phyloP scores from a whole-genome alignment of 2,329 filamentous ascomycete species.

The Penicillium sp. region DNA sequence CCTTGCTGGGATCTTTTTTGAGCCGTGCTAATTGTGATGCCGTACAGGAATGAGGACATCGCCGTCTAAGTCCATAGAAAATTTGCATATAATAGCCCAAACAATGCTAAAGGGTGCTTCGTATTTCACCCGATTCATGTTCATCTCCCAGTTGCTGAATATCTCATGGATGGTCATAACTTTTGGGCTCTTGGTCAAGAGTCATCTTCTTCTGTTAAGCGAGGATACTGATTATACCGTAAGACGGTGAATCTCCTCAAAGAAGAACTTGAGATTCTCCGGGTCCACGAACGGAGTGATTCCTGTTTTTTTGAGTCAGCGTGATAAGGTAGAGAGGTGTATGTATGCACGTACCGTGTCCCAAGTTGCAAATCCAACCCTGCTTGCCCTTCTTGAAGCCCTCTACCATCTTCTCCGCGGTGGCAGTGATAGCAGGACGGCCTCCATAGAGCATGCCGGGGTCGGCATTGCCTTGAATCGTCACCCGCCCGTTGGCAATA shows the following conservation, averaged over 20 bases:
- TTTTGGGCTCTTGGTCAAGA: constrained; percentile 8
- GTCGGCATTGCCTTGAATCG: constrained; percentile 93
- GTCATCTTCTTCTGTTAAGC: constrained; percentile 4
- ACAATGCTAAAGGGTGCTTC: constrained; percentile 3
- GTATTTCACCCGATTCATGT: constrained; percentile 1
- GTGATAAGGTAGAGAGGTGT: constrained; percentile 12
- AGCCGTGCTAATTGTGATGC: constrained; percentile 14
- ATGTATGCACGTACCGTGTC: constrained; percentile 67
- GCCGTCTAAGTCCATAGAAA: constrained; percentile 42
- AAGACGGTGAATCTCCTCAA: constrained; percentile 79
- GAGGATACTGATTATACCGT: constrained; percentile 22
- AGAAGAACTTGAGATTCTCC: constrained; percentile 88
- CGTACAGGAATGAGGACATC: constrained; percentile 59
- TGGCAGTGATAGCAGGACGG: constrained; percentile 73
- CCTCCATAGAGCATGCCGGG: constrained; percentile 89
- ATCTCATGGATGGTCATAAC: constrained; percentile 9
- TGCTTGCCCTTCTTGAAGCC: constrained; percentile 81
- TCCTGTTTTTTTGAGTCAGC: constrained; percentile 51
- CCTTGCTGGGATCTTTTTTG: constrained; percentile 3
- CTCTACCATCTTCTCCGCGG: constrained; percentile 80
- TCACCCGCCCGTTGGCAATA: constrained; percentile 73
- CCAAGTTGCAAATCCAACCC: constrained; percentile 96
- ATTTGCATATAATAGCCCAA: constrained; percentile 9
- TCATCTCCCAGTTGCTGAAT: constrained; percentile 1
- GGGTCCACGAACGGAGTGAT: constrained; percentile 95